Conservation (phyloP, 495 filamentous ascomycete genomes). For the Daldinia bambusicola region DNA sequence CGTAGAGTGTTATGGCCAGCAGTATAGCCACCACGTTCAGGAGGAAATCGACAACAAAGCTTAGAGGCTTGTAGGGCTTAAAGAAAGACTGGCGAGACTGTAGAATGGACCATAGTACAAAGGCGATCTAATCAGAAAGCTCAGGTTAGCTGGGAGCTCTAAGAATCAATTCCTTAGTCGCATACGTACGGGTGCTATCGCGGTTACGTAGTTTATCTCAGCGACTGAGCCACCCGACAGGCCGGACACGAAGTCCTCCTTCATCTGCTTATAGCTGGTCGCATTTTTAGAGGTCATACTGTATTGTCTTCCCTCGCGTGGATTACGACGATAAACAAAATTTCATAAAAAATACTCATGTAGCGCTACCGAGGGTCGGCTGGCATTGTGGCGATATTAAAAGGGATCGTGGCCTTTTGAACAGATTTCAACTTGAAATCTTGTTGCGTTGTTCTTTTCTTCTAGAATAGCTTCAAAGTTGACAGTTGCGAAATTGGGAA, state of each 20-base stretch:
- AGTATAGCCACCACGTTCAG: constrained; percentile 85
- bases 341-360: neutral
- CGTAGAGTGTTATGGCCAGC: constrained; percentile 88
- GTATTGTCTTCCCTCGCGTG: constrained; percentile 10
- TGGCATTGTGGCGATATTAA: constrained; percentile 23
- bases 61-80: constrained; percentile 72
- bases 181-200: constrained; percentile 80
- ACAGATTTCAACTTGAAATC: constrained; percentile 40
- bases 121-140: constrained; percentile 68
- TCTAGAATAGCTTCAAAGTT: neutral
- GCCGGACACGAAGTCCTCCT: constrained; percentile 95
- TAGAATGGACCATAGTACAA: constrained; percentile 87
- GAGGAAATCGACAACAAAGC: constrained; percentile 81
- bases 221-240: constrained; percentile 82
- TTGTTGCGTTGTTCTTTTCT: constrained; percentile 31
- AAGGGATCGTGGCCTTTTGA: constrained; percentile 1
- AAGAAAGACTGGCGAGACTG: constrained; percentile 91
- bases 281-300: constrained; percentile 49
- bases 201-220: constrained; percentile 88
- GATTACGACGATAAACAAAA: neutral
- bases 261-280: constrained; percentile 82
- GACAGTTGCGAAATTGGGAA: constrained; percentile 5
- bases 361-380: constrained; percentile 12
- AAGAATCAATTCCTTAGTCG: neutral
- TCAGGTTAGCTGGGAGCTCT: constrained; percentile 7